phyloP scores from a whole-genome alignment of 177 flowering plant genomes.

The Vitis hybrid region DNA sequence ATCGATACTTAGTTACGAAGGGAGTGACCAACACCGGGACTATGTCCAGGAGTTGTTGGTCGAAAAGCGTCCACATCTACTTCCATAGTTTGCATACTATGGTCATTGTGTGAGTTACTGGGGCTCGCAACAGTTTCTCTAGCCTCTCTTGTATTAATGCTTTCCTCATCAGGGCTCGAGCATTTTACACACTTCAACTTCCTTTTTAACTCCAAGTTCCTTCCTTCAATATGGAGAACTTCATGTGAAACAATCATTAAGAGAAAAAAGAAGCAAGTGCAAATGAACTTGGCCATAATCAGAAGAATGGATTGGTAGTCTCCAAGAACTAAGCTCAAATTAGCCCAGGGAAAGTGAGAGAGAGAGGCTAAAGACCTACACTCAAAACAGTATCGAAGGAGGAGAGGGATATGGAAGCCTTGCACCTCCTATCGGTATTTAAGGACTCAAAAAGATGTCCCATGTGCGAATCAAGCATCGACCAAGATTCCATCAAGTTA shows the following conservation, averaged over 20 bases:
- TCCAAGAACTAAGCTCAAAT: not conserved
- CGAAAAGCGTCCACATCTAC: constrained; percentile 20
- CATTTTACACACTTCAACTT: not conserved
- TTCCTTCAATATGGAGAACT: constrained; percentile 17
- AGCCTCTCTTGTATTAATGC: not conserved
- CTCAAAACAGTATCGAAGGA: too few species aligned
- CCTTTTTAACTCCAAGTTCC: constrained; percentile 9
- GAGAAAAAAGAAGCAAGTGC: constrained; percentile 12
- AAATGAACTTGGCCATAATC: constrained; percentile 17
- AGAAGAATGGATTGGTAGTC: not conserved
- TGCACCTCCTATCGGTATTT: not conserved
- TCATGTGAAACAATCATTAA: constrained; percentile 15
- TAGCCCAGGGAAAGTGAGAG: not conserved
- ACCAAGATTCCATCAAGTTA: constrained; percentile 10
- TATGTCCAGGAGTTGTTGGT: constrained; percentile 40
- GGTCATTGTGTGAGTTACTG: not conserved
- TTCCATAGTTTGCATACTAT: not conserved
- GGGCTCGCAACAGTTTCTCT: not conserved
- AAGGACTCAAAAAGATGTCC: constrained; percentile 1
- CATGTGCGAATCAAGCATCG: constrained; percentile 1
- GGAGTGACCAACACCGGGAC: constrained; percentile 41
- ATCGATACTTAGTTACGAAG: constrained; percentile 6
- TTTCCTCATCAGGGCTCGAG: constrained; percentile 4
- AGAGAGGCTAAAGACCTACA: not conserved
- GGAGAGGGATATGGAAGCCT: not conserved